Evolutionary conservation across 192 early-diverging fungal genomes (phyloP), one percentile per base, ranked within the genome.

Genomic region (Coemansia sp.): DNA sequence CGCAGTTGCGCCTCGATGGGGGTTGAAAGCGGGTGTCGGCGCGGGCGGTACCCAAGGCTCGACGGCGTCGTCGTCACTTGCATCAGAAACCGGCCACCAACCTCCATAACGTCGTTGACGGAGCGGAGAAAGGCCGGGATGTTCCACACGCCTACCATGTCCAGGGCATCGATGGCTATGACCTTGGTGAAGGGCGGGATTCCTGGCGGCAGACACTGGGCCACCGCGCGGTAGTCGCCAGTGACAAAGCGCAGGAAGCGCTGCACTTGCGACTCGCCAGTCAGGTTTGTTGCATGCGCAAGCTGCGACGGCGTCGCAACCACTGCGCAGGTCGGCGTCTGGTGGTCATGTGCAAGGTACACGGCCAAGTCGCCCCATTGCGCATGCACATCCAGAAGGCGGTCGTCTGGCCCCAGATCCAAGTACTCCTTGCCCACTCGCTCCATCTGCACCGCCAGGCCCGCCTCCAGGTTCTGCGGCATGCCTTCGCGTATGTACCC

Each of bases 361-460:
- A 83, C 72, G 8, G 76, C 73, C 61, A 83, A n/a, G 34, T 79
- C 76, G 34, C 82, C 82, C 82, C 82, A 83, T 43, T 74, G 73
- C 35, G 73, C 67, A 40, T 69, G 67, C 40, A 74, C 48, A 32
- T 79, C 76, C 11, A 83, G 66, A 43, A 83, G 57, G 8, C 76
- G 76, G 45, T 83, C 82, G 25, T 79, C 71, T 13, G 73, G 62
- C 19, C 68, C 69, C 59, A 83, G 67, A 55, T 79, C 76, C 56
- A 83, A 61, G 42, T 79, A 75, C 48, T 83, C 76, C 15, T 62
- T 65, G 60, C 64, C 73, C 5, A 83, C 38, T 5, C 82, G 70
- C 33, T 72, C 67, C 62, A 79, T 72, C 66, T 79, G 76, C 9
- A 73, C 54, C 20, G 38, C 53, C 59, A 76, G 55, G 2, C 67